Evolutionary conservation across 306 rosid genomes (phyloP), one percentile per base, ranked within the genome.

Genomic region (Alnus glutinosa): DNA sequence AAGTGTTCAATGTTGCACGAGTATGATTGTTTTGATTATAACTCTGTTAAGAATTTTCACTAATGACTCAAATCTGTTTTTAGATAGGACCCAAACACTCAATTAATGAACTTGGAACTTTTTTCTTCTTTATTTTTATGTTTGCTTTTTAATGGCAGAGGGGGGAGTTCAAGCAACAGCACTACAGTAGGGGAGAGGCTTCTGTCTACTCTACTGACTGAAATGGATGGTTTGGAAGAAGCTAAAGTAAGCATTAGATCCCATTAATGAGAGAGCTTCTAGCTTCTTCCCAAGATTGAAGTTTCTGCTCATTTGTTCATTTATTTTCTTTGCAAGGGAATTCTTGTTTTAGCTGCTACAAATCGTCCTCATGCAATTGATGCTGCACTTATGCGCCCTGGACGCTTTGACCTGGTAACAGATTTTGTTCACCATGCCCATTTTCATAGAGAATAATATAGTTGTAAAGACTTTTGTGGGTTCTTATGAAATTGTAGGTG

Each of bases 171-270:
- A 75, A 90, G 96, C 85, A 81, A 85, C 79, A 88, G 84, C 66
- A 39, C 77, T 11, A 72, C 88, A 1, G 97, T 90, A 16, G 94
- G 93, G 51, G 98, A 94, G 84, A 92, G 98, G 87, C 97, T 92
- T 86, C 87, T 92, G 70, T 88, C 98, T 69, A 94, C 98, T 63
- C 80, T 94, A 82, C 88, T 94, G 34, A 94, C 97, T 15, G 98
- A 94, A 81, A 94, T 94, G 92, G 97, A 94, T 88, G 98, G 98
- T 77, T 83, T 94, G 76, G 97, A 91, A 85, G 97, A 92, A 87
- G 91, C 97, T 70, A 94, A 88, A 90, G 98, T 92, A 68, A 76
- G 86, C 81, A 9, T 74, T 67, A 52, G 12, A 9, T 64, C 64
- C 72, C 68, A 69, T 57, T 46, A 75, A n/a, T 72, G 42, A 23